Base-by-base conservation (phyloP, 2,329 filamentous ascomycete genomes). In the Epichloe gansuensis region DNA sequence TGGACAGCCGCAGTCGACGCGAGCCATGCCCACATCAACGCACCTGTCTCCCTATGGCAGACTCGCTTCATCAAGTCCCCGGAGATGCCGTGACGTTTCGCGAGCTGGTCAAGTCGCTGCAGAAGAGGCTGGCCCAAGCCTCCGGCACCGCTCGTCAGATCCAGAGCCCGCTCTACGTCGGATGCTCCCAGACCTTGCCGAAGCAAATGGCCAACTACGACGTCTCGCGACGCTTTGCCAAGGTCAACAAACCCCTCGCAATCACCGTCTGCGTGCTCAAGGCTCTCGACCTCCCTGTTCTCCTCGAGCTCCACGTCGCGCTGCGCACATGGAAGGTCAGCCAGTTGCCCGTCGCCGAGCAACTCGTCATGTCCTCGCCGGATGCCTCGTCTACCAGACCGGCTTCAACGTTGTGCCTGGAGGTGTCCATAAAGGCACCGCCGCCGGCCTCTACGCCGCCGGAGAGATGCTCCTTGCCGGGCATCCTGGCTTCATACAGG, bases 121-220 rank as follows among this genome's bases (percentile, higher is more conserved):
- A 12, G 35, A 37, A 37, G 35, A 37, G 35, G 12, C 28, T 53
- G 17, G 17, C 17, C 17, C 17, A 21, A 21, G 17, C 17, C 17
- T 21, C 17, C 17, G 17, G 17, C 17, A 21, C 17, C 17, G 17
- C 17, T 21, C 34, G 53, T 39, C 44, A 52, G 23, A 12, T n/a
- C 5, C 54, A 57, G 34, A 52, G 46, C 9, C 56, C 56, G 0
- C n/a, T 57, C 1, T 57, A 57, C 41, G 56, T 57, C 1, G 56
- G 56, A 1, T 55, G 56, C 34, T 57, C 56, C 0, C 46, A 6
- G 2, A 41, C 52, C 34, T 42, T 57, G 2, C n/a, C 6, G 1
- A 12, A 5, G 1, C 38, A 51, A 1, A 50, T 44, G 13, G 17
- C 17, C 5, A 13, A 11, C 2, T 55, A 57, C 28, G 17, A 1